Conservation (phyloP, 2,329 filamentous ascomycete genomes). For the Celoporthe dispersa region DNA sequence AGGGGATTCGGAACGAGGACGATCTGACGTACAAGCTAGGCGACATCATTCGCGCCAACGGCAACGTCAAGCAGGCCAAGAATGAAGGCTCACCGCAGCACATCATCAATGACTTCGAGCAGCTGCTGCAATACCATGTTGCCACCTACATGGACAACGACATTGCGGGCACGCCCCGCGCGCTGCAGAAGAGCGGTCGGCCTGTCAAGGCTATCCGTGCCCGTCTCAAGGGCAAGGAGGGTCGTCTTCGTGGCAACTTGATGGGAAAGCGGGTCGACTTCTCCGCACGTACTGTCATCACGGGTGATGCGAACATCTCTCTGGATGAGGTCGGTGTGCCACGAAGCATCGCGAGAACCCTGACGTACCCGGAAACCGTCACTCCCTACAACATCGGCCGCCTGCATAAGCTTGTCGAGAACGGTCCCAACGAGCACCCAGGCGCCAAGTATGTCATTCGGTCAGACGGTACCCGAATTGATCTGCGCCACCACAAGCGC, state of each 20-base stretch:
- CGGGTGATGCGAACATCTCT: slow-evolving; percentile 94
- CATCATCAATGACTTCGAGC: slow-evolving; percentile 88
- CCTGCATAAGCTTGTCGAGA: slow-evolving; percentile 85
- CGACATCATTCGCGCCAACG: slow-evolving; percentile 97
- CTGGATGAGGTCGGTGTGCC: slow-evolving; percentile 98
- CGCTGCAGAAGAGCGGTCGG: slow-evolving; percentile 94
- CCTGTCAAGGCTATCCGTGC: slow-evolving; percentile 96
- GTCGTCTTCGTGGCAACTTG: slow-evolving; percentile 94
- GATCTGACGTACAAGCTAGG: slow-evolving; percentile 99
- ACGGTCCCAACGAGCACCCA: slow-evolving; percentile 92
- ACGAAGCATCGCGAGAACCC: slow-evolving; percentile 84
- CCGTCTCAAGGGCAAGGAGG: slow-evolving; percentile 98
- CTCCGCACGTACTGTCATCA: slow-evolving; percentile 99
- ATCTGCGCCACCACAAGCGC: slow-evolving; percentile 90
- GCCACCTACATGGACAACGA: slow-evolving; percentile 99
- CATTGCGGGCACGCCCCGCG: slow-evolving; percentile 92
- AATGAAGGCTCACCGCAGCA: slow-evolving; percentile 91
- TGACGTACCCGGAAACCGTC: slow-evolving; percentile 97
- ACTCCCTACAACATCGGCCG: slow-evolving; percentile 98
- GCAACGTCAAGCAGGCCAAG: slow-evolving; percentile 89
- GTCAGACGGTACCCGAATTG: slow-evolving; percentile 90
- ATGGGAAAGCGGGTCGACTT: slow-evolving; percentile 99
- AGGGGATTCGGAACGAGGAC: slow-evolving; percentile 93
- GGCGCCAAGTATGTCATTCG: slow-evolving; percentile 97
- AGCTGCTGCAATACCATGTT: slow-evolving; percentile 93